phyloP scores from a whole-genome alignment of 164 flowering plant genomes.

The Sedum album region DNA sequence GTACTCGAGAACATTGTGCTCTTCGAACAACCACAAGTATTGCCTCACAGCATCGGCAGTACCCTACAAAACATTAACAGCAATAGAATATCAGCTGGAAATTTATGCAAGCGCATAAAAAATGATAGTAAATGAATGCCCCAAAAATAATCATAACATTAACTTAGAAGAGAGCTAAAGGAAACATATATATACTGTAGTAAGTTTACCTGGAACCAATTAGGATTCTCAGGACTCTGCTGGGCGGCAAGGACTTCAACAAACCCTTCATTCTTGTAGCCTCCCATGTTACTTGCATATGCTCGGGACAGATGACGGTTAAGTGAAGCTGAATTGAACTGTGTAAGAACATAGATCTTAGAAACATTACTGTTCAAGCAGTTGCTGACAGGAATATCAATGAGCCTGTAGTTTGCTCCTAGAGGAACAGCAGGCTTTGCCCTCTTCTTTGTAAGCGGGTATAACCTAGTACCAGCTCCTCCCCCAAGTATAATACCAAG shows the following conservation, averaged over 20 bases:
- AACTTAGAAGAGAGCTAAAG: background rate
- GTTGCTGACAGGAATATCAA: constrained; percentile 79
- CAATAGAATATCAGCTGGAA: background rate
- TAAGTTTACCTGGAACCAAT: constrained; percentile 49
- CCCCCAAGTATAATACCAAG: no score
- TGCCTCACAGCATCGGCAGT: constrained; percentile 82
- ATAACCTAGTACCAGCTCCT: constrained; percentile 72
- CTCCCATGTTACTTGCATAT: constrained; percentile 33
- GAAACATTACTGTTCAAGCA: constrained; percentile 75
- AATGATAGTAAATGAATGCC: no score
- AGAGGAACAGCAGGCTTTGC: no score
- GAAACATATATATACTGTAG: background rate
- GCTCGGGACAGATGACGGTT: constrained; percentile 77
- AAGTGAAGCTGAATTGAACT: constrained; percentile 82
- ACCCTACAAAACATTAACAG: constrained; percentile 30
- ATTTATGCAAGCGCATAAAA: background rate
- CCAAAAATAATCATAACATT: no score
- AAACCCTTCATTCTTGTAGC: no score
- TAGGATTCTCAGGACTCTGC: no score
- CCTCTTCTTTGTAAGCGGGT: constrained; percentile 87
- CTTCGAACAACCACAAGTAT: no score
- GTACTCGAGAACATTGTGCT: no score
- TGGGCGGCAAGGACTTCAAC: no score
- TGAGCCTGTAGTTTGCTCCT: no score
- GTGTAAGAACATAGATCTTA: constrained; percentile 78